Conservation (phyloP, 768 basidiomycete species). For the Leucosporidium scottii region DNA sequence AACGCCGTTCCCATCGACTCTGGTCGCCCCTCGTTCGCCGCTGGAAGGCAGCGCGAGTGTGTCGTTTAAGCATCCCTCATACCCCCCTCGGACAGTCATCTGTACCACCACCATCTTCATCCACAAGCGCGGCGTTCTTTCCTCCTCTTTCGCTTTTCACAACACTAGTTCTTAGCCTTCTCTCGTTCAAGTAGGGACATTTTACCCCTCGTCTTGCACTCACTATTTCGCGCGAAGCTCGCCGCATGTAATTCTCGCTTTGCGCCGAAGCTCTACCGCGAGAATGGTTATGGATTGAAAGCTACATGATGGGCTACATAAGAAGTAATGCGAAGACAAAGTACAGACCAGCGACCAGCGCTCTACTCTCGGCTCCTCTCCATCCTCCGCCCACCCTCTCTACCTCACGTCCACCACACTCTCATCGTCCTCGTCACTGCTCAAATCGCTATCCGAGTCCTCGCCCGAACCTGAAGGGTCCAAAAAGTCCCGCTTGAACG, state of each 20-base stretch:
- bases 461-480: slow-evolving; percentile 35
- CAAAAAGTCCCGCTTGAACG: slow-evolving; percentile 13
- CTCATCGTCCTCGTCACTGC: not conserved
- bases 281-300: not conserved
- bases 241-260: too few species aligned
- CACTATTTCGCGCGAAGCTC: too few species aligned
- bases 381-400: slow-evolving; percentile 20
- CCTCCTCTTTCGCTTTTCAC: too few species aligned
- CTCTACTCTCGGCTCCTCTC: slow-evolving; percentile 25
- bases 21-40: not conserved
- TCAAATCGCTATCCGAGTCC: slow-evolving; percentile 31
- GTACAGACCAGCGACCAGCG: not conserved
- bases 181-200: too few species aligned
- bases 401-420: slow-evolving; percentile 8
- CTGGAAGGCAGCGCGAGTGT: not conserved
- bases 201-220: too few species aligned
- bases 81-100: not conserved
- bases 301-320: not conserved
- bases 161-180: too few species aligned
- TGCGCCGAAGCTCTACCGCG: not conserved
- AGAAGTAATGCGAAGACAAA: slow-evolving; percentile 1
- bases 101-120: not conserved
- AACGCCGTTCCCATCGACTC: not conserved
- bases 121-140: too few species aligned
- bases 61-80: not conserved